A percentile compares a stretch with the other conserved stretches of the same genome.
Evolutionary conservation across 1,284 basidiomycete species (phyloP).

Genomic region (Neonothopanus nambi): DNA sequence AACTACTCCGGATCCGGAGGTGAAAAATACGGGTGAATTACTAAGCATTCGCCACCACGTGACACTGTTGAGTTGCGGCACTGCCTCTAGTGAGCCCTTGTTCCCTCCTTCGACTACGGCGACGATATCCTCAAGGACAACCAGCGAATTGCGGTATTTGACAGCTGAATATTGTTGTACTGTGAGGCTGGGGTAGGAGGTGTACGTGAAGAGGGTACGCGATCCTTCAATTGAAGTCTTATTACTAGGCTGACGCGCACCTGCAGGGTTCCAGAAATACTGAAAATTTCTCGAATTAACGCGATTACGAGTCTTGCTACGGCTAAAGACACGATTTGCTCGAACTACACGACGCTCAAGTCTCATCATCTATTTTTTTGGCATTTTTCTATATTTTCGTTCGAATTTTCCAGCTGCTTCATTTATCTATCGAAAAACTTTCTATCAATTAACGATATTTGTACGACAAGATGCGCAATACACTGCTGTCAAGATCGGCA

Average conservation of each 20-base stretch:
- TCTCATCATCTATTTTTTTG: conserved; percentile 1
- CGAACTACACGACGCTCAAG: neutral
- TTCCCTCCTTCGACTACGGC: conserved; percentile 13
- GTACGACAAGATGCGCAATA: conserved; percentile 32
- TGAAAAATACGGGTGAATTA: too few species aligned
- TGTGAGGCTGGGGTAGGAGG: conserved; percentile 15
- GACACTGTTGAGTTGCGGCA: conserved; percentile 8
- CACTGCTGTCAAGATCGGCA: conserved; percentile 30
- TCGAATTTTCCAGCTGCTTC: conserved; percentile 4
- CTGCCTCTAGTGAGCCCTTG: conserved; percentile 9
- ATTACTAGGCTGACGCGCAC: neutral
- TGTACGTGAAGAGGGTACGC: conserved; percentile 12
- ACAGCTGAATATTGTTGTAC: conserved; percentile 10
- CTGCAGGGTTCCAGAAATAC: conserved; percentile 14
- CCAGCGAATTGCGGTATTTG: conserved; percentile 10
- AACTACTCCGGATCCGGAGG: too few species aligned
- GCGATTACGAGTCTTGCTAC: conserved; percentile 13
- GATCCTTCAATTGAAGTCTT: neutral
- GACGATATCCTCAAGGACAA: conserved; percentile 9
- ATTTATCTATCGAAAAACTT: neutral
- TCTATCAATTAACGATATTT: conserved; percentile 12
- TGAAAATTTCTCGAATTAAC: conserved; percentile 14
- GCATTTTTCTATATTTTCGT: conserved; percentile 1
- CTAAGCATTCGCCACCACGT: conserved; percentile 9
- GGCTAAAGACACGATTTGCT: conserved; percentile 5